Percentiles rank a stretch among this genome's conserved stretches.
Conservation (phyloP, 169 alveolate genomes). For the Plasmodium chabaudi region DNA sequence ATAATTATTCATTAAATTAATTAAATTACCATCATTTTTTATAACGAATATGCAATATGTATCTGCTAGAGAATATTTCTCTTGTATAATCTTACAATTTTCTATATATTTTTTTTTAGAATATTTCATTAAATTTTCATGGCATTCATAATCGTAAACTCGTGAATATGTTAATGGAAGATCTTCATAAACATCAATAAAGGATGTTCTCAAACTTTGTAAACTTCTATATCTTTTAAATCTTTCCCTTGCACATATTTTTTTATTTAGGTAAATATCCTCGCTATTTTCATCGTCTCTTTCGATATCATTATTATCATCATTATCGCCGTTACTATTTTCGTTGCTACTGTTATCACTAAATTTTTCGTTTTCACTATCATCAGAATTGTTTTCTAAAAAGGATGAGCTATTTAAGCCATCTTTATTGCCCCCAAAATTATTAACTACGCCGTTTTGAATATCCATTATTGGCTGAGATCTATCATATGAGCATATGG, state of each 20-base stretch:
- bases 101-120: constrained; percentile 75
- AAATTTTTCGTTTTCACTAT: background rate
- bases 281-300: constrained; percentile 26
- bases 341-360: background rate
- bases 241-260: constrained; percentile 85
- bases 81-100: constrained; percentile 44
- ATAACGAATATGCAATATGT: constrained; percentile 65
- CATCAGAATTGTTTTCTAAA: background rate
- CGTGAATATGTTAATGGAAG: constrained; percentile 92
- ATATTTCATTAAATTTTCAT: constrained; percentile 80
- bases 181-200: constrained; percentile 95
- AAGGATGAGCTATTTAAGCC: background rate
- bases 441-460: background rate
- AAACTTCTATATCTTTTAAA: constrained; percentile 92
- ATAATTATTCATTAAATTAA: constrained; percentile 13
- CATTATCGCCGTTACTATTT: background rate
- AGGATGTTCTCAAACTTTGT: constrained; percentile 90
- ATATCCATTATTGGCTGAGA: constrained; percentile 8
- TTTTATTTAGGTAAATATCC: constrained; percentile 30
- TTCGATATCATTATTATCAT: constrained; percentile 20
- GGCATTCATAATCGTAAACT: constrained; percentile 91
- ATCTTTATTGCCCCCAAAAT: background rate
- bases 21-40: constrained; percentile 74
- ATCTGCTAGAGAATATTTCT: constrained; percentile 60
- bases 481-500: constrained; percentile 46